phyloP scores from a whole-genome alignment of 164 flowering plant species.

The Sedum album region DNA sequence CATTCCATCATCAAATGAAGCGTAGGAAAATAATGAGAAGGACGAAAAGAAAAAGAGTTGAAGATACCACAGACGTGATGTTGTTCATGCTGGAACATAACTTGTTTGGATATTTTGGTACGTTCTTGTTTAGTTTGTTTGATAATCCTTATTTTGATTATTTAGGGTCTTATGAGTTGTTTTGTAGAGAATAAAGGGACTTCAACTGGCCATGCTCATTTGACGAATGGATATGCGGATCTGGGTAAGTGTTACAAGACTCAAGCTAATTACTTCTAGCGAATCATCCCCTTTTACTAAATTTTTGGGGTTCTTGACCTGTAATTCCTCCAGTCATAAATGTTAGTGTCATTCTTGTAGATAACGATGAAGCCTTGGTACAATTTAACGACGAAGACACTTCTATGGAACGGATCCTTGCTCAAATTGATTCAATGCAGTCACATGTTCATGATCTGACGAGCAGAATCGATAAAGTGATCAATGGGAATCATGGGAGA shows the following conservation, averaged over 20 bases:
- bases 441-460: constrained; percentile 42
- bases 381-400: constrained; percentile 34
- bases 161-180: not conserved
- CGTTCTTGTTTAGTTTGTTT: no score
- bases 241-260: constrained; percentile 38
- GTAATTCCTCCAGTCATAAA: constrained; percentile 14
- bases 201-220: constrained; percentile 29
- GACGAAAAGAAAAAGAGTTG: no score
- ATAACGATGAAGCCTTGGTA: constrained; percentile 25
- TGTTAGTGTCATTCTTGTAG: constrained; percentile 26
- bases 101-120: no score
- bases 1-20: no score
- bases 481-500: constrained; percentile 33
- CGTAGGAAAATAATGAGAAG: no score
- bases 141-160: no score
- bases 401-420: constrained; percentile 43
- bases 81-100: no score
- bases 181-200: constrained; percentile 24
- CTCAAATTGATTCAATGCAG: constrained; percentile 45
- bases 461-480: constrained; percentile 38
- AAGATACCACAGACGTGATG: no score
- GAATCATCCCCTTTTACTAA: no score
- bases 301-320: not conserved
- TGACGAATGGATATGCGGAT: constrained; percentile 36
- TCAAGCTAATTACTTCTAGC: no score